Conservation (phyloP, 352 stramenopile genomes). For the Globisporangium splendens region DNA sequence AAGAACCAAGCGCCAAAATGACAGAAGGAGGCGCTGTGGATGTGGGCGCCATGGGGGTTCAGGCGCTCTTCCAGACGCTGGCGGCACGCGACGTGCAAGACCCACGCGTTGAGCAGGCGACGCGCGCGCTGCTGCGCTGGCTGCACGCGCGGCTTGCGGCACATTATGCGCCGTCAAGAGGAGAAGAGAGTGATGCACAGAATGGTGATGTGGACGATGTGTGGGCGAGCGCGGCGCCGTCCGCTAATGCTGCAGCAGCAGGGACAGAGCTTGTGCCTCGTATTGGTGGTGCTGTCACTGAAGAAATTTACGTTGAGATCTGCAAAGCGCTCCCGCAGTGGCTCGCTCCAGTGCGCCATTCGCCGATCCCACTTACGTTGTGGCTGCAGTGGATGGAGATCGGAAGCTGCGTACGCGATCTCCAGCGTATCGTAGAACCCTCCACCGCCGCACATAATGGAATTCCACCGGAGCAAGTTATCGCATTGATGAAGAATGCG, state of each 20-base stretch:
- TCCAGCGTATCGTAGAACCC: not conserved
- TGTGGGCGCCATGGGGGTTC: not conserved
- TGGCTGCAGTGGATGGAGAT: conserved; percentile 11
- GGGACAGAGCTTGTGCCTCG: too few relatives aligned
- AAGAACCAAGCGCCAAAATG: not conserved
- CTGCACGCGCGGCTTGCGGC: not conserved
- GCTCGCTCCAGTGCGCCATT: not conserved
- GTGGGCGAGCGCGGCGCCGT: conserved; percentile 3
- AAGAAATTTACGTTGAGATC: not conserved
- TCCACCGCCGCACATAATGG: too few relatives aligned
- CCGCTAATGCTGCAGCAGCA: not conserved
- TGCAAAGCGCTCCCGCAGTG: conserved; percentile 3
- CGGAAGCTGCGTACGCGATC: conserved; percentile 1
- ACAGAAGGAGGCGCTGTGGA: not conserved
- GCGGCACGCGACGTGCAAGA: not conserved
- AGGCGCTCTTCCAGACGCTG: conserved; percentile 3
- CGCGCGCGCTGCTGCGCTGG: conserved; percentile 1
- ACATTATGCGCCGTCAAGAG: not conserved
- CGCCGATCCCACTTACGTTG: not conserved
- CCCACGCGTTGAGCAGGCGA: not conserved
- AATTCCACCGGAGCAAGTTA: not conserved
- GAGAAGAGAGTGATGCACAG: not conserved
- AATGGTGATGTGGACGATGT: not conserved
- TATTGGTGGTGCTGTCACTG: not conserved
- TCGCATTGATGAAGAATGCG: not conserved